Base-by-base conservation (phyloP, 1,139 yeast species). In the Keqinozyma sinolaborantium region DNA sequence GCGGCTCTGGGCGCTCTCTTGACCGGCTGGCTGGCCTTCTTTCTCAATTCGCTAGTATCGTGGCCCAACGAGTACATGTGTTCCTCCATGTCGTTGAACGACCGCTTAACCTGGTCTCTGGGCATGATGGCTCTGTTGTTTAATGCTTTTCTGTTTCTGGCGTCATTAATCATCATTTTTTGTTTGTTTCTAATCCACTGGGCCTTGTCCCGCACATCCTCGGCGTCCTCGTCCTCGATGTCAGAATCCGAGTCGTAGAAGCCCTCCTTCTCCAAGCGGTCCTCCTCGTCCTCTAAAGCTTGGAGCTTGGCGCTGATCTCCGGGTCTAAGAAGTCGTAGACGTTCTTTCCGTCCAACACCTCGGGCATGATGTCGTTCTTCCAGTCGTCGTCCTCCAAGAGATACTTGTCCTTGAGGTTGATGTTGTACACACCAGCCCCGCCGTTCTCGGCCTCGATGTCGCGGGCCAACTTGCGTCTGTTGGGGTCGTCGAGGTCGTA, bases 381-480 rank as follows among this genome's bases (percentile, higher is more conserved):
- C 99, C 99, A 92, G 41, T 86, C 95, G 29, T 90, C 97, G 54
- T 94, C 94, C 47, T 92, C 98, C 47, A 92, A 72, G 40, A 92
- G 51, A 64, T 92, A 92, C 50, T 83, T 83, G 51, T 90, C 97
- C 63, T 88, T 86, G 66, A 90, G 73, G 67, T 94, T 87, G 52
- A 92, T 79, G 66, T 88, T 92, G 72, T 69, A 92, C 24, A 92
- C 98, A 73, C 98, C 98, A 19, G 98, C 97, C 57, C 98, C 98
- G 54, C 98, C 98, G 50, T 92, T 87, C 58, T 85, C 96, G 29
- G 75, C 83, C 65, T 92, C 98, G 42, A 88, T 70, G 53, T 92
- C 98, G 53, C 86, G 78, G 26, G 95, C 88, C 53, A 92, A 73
- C 45, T 56, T 72, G 53, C 92, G 79, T 63, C 96, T 79, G 50